Base-by-base conservation (phyloP, 1,284 basidiomycete genomes). In the Fomitopsis palustris region DNA sequence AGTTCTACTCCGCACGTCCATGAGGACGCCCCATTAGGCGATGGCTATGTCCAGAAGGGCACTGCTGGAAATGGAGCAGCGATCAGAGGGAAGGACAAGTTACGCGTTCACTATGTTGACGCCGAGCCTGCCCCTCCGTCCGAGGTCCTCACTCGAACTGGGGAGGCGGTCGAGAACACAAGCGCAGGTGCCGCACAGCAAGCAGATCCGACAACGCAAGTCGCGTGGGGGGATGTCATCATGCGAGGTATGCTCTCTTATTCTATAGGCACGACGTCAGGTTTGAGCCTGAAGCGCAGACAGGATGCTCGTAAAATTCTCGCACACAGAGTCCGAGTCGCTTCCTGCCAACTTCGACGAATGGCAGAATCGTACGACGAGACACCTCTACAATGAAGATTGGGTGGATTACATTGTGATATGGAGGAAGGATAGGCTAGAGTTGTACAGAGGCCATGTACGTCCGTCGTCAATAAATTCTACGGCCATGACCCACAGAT, bases 401-500 rank as follows among this genome's bases (percentile, higher is more conserved):
- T 92, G 88, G 84, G 79, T 77, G 31, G 93, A 95, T 68, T 92
- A 86, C 67, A 74, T 95, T 59, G 91, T 95, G 0, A 84, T 85
- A 17, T 93, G 92, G 88, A 81, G 90, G 47, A 84, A 81, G 62
- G 81, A 87, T 64, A 76, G 80, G 53, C 70, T 95, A 35, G 93
- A 95, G 69, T 74, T 95, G 12, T 95, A 94, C 69, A 80, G 85
- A 58, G 87, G 93, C 66, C 84, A 92, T 78, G 90, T 91, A 67
- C 62, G 84, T 74, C 43, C 2, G 8, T 53, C 41, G 52, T 25
- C 37, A 27, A 21, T 53, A 43, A 16, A 47, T 4, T 53, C 42
- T 57, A 23, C 10, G 42, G 45, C 19, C 35, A n/a, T 8, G 53
- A n/a, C 59, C 25, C 60, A 38, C 9, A 10, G 55, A 61, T 58